phyloP scores from a whole-genome alignment of 2,329 filamentous ascomycete genomes.

The Thelonectria rubi region DNA sequence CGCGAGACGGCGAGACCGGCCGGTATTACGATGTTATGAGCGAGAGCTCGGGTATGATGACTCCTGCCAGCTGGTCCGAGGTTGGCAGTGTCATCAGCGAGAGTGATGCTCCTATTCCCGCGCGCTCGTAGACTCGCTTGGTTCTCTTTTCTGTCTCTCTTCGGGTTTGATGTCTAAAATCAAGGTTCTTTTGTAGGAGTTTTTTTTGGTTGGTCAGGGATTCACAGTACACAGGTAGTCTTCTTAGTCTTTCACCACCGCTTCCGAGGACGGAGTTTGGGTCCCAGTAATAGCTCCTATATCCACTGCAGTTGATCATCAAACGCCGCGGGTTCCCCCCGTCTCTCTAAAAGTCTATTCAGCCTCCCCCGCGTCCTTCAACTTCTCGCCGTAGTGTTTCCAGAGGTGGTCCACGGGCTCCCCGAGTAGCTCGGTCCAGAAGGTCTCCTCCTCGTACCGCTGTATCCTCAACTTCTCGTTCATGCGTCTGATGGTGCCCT shows the following conservation, averaged over 20 bases:
- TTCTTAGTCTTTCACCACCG: conserved; percentile 1
- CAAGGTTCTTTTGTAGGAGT: conserved; percentile 12
- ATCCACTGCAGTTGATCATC: conserved; percentile 31
- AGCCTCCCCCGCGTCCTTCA: conserved; percentile 25
- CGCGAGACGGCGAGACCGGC: conserved; percentile 49
- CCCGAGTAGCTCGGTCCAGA: conserved; percentile 77
- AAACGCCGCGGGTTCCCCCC: background rate
- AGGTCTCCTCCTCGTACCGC: conserved; percentile 69
- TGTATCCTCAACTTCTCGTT: conserved; percentile 73
- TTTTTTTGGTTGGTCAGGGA: conserved; percentile 6
- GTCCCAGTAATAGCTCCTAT: conserved; percentile 25
- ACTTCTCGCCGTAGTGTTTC: conserved; percentile 69
- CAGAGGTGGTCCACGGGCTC: conserved; percentile 74
- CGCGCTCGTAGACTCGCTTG: conserved; percentile 42
- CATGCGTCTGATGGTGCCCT: conserved; percentile 67
- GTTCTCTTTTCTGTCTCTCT: background rate
- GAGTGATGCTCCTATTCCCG: conserved; percentile 52
- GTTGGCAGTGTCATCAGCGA: conserved; percentile 70
- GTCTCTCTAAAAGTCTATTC: background rate
- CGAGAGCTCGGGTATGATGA: conserved; percentile 66
- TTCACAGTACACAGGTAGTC: conserved; percentile 17
- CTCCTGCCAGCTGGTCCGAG: conserved; percentile 71
- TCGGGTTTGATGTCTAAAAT: conserved; percentile 10
- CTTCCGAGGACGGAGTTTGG: conserved; percentile 31
- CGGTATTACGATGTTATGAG: conserved; percentile 65